phyloP scores from a whole-genome alignment of 1,284 basidiomycete species.

The Gymnopus androsaceus region DNA sequence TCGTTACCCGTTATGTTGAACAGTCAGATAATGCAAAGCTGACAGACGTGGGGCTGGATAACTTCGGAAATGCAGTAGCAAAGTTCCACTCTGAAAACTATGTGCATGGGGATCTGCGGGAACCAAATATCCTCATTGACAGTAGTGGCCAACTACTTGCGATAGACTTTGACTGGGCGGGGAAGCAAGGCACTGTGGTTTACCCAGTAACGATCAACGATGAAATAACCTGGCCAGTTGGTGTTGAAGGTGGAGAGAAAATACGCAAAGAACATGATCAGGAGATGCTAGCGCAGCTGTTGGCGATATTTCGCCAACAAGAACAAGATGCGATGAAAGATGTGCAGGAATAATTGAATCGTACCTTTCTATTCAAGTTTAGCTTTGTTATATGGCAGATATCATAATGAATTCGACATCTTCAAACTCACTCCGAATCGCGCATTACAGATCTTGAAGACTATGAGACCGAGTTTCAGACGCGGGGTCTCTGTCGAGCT shows the following conservation, averaged over 20 bases:
- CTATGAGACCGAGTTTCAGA: too few relatives aligned
- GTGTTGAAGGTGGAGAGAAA: neutral
- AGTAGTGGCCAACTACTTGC: neutral
- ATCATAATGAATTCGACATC: too few relatives aligned
- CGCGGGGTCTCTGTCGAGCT: too few relatives aligned
- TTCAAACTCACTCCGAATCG: too few relatives aligned
- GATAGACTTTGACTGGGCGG: slow-evolving; percentile 19
- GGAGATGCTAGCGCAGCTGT: too few relatives aligned
- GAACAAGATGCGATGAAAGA: too few relatives aligned
- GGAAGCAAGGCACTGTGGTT: slow-evolving; percentile 3
- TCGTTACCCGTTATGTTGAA: slow-evolving; percentile 10
- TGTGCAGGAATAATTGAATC: too few relatives aligned
- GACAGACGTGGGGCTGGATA: neutral
- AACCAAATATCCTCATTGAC: slow-evolving; percentile 8
- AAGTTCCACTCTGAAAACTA: neutral
- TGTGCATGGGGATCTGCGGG: slow-evolving; percentile 6
- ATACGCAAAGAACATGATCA: neutral
- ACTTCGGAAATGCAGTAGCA: neutral
- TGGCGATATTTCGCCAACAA: too few relatives aligned
- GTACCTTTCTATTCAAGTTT: too few relatives aligned
- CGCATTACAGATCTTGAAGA: too few relatives aligned
- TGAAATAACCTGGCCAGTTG: neutral
- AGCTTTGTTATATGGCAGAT: too few relatives aligned
- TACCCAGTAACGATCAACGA: slow-evolving; percentile 3
- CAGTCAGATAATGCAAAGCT: neutral